Evolutionary conservation across 495 filamentous ascomycete species (phyloP), one percentile per base, ranked within the genome.

Genomic region (Bacidia gigantensis): DNA sequence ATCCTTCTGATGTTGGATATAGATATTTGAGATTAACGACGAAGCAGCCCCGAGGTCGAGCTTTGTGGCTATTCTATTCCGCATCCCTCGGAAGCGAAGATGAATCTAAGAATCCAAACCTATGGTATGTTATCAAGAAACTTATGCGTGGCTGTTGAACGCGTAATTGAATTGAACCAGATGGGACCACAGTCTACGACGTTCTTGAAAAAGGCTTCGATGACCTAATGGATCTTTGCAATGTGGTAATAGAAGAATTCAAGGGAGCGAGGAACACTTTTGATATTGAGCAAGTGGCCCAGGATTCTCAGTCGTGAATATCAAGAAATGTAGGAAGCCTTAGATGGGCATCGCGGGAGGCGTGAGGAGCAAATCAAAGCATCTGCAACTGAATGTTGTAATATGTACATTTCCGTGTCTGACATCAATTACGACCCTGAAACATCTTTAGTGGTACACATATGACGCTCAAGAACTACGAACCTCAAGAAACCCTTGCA

Each of bases 11-110:
- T 35, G 29, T 7, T 5, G 7, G 29, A 35, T 7, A 14, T 35
- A 5, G 7, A 7, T 14, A 35, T 35, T 14, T n/a, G n/a, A 35
- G 29, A 35, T 14, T 35, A 14, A 35, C 29, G 7, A 35, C 41
- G 5, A 44, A 17, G 12, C 41, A 58, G 90, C 64, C 92, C 92
- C 29, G 78, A 86, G 41, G 92, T 98, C 29, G 92, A 98, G 62
- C 92, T 98, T 69, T 97, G 93, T 69, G 92, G 89, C 41, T 97
- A 98, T 64, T 88, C 92, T 2, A 97, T 98, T 50, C 92, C 92
- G 9, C 92, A 98, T 71, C 92, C 93, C 29, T 94, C 89, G 17
- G 92, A 98, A 62, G 68, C 80, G 11, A 89, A 93, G 68, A 95
- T 98, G 92, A 93, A 96, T 63, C 67, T 98, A 25, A 79, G 92